These are phyloP conservation scores for Strigomonas galati DNA, from an alignment of 208 protist species.

Conservation along the genomic window DNA sequence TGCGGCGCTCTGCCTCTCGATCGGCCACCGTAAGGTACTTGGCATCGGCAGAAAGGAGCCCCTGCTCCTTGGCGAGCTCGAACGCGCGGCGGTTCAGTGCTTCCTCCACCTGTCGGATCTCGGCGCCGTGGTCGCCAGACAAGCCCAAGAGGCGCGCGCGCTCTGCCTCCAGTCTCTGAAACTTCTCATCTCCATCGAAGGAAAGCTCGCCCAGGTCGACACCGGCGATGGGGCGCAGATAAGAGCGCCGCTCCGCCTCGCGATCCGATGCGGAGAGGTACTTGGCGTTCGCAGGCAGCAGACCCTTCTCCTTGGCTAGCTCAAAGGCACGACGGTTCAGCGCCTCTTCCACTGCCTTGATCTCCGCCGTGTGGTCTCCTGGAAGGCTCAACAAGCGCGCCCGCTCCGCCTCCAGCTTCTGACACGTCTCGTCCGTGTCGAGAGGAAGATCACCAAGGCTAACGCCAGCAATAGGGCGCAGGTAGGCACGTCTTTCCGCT, in stretches of 20 bases:
- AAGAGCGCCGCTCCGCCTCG: constrained; percentile 16
- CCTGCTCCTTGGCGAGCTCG: constrained; percentile 57
- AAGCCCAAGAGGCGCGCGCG: constrained; percentile 40
- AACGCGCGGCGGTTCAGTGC: constrained; percentile 72
- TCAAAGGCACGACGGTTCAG: constrained; percentile 57
- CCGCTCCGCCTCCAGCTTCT: constrained; percentile 51
- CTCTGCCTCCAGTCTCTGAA: constrained; percentile 26
- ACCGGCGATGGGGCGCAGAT: constrained; percentile 17
- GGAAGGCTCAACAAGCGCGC: constrained; percentile 23
- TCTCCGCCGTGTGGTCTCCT: constrained; percentile 22
- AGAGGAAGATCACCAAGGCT: not conserved
- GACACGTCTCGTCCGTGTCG: constrained; percentile 18
- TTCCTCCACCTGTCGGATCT: constrained; percentile 45
- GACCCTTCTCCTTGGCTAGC: constrained; percentile 55
- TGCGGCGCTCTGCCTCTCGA: constrained; percentile 28
- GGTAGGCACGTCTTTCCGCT: not conserved
- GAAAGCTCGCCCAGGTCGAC: constrained; percentile 32
- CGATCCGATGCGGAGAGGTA: constrained; percentile 42
- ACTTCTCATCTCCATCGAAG: constrained; percentile 38
- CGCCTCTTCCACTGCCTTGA: constrained; percentile 25
- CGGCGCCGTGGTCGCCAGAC: constrained; percentile 13
- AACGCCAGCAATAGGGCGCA: constrained; percentile 5
- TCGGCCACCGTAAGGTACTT: constrained; percentile 68
- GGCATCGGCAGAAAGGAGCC: constrained; percentile 23
- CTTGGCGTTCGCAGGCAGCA: constrained; percentile 25